These are phyloP conservation scores for Leishmania major DNA, from an alignment of 208 protist genomes.

Conservation along the genomic window DNA sequence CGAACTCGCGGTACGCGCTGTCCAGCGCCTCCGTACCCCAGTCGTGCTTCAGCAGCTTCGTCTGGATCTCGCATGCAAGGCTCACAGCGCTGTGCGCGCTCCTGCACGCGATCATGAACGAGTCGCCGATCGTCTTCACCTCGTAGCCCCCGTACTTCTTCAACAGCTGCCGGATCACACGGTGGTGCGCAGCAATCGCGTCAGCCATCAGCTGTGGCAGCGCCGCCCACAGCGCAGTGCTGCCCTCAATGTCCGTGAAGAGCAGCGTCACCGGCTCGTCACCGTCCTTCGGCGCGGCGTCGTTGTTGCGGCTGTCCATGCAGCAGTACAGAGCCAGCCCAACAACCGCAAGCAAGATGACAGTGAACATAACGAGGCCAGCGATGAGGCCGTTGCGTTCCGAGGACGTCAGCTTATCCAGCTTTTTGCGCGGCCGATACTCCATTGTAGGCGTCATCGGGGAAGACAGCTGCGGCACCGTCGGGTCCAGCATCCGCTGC, in stretches of 20 bases:
- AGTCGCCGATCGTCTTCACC: conserved; percentile 43
- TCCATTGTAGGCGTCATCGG: conserved; percentile 40
- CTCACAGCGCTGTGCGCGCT: conserved; percentile 39
- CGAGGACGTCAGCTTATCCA: conserved; percentile 7
- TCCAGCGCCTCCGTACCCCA: conserved; percentile 56
- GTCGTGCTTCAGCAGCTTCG: conserved; percentile 48
- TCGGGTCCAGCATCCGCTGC: conserved; percentile 30
- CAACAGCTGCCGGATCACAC: conserved; percentile 61
- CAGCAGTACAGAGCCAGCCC: conserved; percentile 26
- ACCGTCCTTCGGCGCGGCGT: conserved; percentile 46
- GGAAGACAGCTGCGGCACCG: conserved; percentile 5
- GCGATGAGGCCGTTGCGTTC: conserved; percentile 38
- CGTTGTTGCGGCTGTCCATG: conserved; percentile 40
- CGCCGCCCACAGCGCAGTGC: conserved; percentile 78
- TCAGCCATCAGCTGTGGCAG: conserved; percentile 56
- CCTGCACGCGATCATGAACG: conserved; percentile 68
- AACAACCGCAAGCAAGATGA: conserved; percentile 2
- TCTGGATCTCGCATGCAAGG: conserved; percentile 59
- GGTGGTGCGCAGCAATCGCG: conserved; percentile 73
- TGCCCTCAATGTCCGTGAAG: conserved; percentile 85
- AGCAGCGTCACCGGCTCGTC: conserved; percentile 58
- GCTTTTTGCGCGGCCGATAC: conserved; percentile 13
- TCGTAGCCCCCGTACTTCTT: conserved; percentile 44
- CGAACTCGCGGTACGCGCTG: conserved; percentile 51
- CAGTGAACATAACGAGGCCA: conserved; percentile 12